Evolutionary conservation across 306 rosid genomes (phyloP), one percentile per base, ranked within the genome.

Genomic region (Hippophae rhamnoides): DNA sequence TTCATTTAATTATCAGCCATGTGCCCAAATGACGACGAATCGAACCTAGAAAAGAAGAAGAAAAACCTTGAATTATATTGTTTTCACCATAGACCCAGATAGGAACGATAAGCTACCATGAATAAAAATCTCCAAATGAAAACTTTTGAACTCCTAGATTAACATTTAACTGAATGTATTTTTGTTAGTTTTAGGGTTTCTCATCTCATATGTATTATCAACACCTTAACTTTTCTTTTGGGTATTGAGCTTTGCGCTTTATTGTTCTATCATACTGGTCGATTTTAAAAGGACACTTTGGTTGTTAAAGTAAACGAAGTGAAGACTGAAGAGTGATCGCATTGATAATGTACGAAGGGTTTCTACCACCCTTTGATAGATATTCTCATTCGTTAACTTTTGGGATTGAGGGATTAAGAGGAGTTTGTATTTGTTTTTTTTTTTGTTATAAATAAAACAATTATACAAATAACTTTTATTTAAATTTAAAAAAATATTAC

Each of bases 361-460:
- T 18, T 18, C 0, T 18, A 0, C 18, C 18, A 18, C 18, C 18
- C 18, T 18, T 18, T 18, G 18, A 18, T 18, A 18, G 18, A 18
- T 18, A 18, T 18, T 18, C 18, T 18, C 18, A 0, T 18, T 18
- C 18, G 18, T 18, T 18, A 18, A 18, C 38, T 27, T 27, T 27
- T 27, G 38, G 38, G 38, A 27, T 3, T 1, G 38, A 27, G 38
- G 38, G 4, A 27, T 27, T 27, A 2, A 27, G 3, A 27, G 38
- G 38, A 27, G 38, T 27, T 27, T 84, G 85, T 76, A 79, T 52
- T 18, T 18, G 18, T 18, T 18, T 18, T 18, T 18, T 18, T 18
- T 18, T 18, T 18, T 18, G 18, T 18, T 18, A 0, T 18, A 18
- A 18, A 18, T 18, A 18, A 18, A 18, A 18, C 0, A 18, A 0